Evolutionary conservation across 495 filamentous ascomycete species (phyloP).

Genomic region (Penicillium canescens): DNA sequence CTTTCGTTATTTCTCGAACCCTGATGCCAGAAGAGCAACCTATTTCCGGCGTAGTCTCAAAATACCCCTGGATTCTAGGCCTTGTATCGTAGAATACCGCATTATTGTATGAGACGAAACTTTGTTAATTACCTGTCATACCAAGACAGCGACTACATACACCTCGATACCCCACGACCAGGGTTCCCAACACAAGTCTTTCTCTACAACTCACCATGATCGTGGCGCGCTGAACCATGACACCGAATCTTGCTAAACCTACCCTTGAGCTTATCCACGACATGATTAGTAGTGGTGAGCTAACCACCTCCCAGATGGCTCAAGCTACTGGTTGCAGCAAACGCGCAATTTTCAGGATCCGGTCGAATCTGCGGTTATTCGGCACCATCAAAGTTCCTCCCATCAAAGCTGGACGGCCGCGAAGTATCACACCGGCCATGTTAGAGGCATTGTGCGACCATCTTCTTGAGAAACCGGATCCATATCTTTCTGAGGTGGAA

Average conservation of each 20-base stretch:
- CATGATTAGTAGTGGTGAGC: slow-evolving; percentile 21
- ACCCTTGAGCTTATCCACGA: slow-evolving; percentile 15
- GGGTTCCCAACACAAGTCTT: background rate
- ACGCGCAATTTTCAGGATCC: slow-evolving; percentile 20
- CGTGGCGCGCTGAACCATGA: slow-evolving; percentile 7
- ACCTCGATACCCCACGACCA: background rate
- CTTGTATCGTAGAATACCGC: slow-evolving; percentile 2
- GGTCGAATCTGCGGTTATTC: slow-evolving; percentile 24
- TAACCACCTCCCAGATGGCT: slow-evolving; percentile 18
- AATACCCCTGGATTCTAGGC: background rate
- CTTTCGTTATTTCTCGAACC: background rate
- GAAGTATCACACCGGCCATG: slow-evolving; percentile 19
- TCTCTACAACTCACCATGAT: background rate
- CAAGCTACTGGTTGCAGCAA: slow-evolving; percentile 20
- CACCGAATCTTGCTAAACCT: slow-evolving; percentile 10
- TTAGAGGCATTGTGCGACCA: slow-evolving; percentile 13
- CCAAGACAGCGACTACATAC: slow-evolving; percentile 1
- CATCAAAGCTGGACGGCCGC: slow-evolving; percentile 16
- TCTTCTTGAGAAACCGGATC: slow-evolving; percentile 10
- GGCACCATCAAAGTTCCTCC: slow-evolving; percentile 22
- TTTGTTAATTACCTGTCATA: slow-evolving; percentile 1
- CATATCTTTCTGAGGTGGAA: slow-evolving; percentile 9
- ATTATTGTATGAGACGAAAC: slow-evolving; percentile 1
- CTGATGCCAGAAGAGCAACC: background rate
- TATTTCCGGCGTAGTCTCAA: background rate